Evolutionary conservation across 1,284 basidiomycete species (phyloP), one percentile per base, ranked within the genome.

Genomic region (Chiua sp.): DNA sequence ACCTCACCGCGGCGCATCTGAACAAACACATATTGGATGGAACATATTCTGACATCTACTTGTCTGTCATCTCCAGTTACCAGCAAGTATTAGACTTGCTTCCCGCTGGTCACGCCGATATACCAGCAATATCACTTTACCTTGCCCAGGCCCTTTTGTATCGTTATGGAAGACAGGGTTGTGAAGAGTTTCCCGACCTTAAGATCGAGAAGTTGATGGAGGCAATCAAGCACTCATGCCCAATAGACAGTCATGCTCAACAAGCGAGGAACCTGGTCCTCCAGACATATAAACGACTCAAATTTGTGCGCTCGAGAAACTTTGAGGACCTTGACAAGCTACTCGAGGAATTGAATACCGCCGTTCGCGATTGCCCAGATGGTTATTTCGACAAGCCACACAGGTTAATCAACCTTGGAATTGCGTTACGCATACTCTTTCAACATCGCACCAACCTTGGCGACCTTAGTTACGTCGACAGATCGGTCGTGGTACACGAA

Each of bases 1-100:
- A 70, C 49, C 42, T 68, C 4, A 66, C 63, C 3, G 54, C 8
- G 11, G 61, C 62, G n/a, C 15, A 50, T 5, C 56, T 51, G 23
- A 49, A 50, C 28, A 23, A n/a, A 4, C 60, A 37, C 28, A 55
- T 44, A 20, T 8, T 52, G 4, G 47, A 46, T 20, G 42, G 22
- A 23, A 13, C 10, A 10, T 16, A n/a, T 7, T 13, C 3, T 7
- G 35, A 47, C 1, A 44, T 59, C 26, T 46, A 13, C 1, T n/a
- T 6, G 3, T 22, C 55, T 20, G 59, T 59, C 35, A 65, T 53
- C 32, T 30, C 32, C 22, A 47, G 20, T 8, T 60, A 18, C 55
- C 55, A 1, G n/a, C 18, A 8, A 7, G 7, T 30, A 26, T 53
- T 3, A 48, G 8, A 20, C 28, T 42, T 42, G 8, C 39, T 42